A percentile compares a stretch with the other conserved stretches of the same genome.
These are phyloP conservation scores for Endotrypanum monterogeii DNA, from an alignment of 208 protist species.

Conservation along the genomic window DNA sequence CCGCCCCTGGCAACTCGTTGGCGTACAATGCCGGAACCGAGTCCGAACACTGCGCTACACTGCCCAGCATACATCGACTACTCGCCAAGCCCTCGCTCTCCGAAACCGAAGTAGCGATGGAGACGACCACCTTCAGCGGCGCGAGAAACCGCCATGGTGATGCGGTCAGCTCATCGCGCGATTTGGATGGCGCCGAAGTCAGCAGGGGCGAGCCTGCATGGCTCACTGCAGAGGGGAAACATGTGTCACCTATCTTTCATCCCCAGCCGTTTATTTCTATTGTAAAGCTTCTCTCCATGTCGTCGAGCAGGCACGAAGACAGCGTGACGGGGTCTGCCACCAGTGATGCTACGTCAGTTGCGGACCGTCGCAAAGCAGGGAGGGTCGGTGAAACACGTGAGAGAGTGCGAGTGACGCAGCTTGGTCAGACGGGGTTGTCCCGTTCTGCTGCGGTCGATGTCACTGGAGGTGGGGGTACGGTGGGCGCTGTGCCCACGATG, in stretches of 20 bases:
- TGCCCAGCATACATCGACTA: constrained; percentile 31
- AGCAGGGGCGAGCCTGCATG: constrained; percentile 18
- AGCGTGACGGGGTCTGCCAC: background rate
- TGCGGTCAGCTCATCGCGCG: background rate
- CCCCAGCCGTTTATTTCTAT: constrained; percentile 30
- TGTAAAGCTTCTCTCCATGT: constrained; percentile 19
- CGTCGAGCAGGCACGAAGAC: background rate
- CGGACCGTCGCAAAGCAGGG: background rate
- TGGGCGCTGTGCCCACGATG: background rate
- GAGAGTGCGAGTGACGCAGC: background rate
- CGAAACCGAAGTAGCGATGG: background rate
- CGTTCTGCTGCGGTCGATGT: background rate
- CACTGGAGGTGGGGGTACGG: background rate
- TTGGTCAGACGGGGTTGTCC: background rate
- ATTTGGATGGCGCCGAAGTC: background rate
- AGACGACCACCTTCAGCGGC: constrained; percentile 2
- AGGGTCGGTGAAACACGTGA: background rate
- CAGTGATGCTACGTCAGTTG: background rate
- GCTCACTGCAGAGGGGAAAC: constrained; percentile 20
- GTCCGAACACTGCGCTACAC: background rate
- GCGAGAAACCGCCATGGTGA: background rate
- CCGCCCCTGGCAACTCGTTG: background rate
- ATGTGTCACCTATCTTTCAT: constrained; percentile 18
- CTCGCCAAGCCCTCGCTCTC: constrained; percentile 22
- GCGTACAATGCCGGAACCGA: background rate